Evolutionary conservation across 1,139 yeast genomes (phyloP).

Genomic region (Yamadazyma siamensis): DNA sequence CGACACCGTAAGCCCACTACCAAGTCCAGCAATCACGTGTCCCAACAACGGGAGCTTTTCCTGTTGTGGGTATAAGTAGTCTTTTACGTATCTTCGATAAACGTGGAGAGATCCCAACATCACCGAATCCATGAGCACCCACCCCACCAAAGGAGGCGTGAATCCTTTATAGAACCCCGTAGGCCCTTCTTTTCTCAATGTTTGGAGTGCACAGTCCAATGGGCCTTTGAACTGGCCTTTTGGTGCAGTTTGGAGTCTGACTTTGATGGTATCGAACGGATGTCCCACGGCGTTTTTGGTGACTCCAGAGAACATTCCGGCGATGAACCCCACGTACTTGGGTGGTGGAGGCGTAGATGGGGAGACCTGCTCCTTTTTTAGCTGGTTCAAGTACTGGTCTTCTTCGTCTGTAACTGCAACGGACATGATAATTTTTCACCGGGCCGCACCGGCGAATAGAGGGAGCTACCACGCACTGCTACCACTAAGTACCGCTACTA

Average conservation of each 20-base stretch:
- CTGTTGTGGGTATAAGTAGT: constrained; percentile 55
- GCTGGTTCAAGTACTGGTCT: constrained; percentile 18
- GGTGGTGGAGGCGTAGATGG: constrained; percentile 36
- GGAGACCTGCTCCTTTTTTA: constrained; percentile 1
- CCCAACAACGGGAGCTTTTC: constrained; percentile 68
- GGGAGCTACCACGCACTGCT: background rate
- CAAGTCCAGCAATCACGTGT: constrained; percentile 69
- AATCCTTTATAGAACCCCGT: constrained; percentile 83
- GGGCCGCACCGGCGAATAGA: constrained; percentile 1
- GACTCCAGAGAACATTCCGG: constrained; percentile 84
- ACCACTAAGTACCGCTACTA: too few relatives aligned
- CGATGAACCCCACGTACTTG: constrained; percentile 72
- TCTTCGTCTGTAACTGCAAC: constrained; percentile 28
- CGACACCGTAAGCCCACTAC: constrained; percentile 91
- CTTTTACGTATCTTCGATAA: constrained; percentile 66
- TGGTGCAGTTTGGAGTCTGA: constrained; percentile 79
- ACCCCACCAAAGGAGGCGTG: constrained; percentile 88
- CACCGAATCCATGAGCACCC: constrained; percentile 89
- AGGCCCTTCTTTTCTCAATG: constrained; percentile 69
- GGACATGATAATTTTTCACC: constrained; percentile 17
- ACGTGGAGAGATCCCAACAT: constrained; percentile 85
- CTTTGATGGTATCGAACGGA: constrained; percentile 90
- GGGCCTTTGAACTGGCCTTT: constrained; percentile 75
- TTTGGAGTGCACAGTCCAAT: constrained; percentile 71
- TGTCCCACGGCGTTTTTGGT: constrained; percentile 89